Evolutionary conservation across 1,284 basidiomycete species (phyloP), one percentile per base, ranked within the genome.

Genomic region (Peniophora sp.): DNA sequence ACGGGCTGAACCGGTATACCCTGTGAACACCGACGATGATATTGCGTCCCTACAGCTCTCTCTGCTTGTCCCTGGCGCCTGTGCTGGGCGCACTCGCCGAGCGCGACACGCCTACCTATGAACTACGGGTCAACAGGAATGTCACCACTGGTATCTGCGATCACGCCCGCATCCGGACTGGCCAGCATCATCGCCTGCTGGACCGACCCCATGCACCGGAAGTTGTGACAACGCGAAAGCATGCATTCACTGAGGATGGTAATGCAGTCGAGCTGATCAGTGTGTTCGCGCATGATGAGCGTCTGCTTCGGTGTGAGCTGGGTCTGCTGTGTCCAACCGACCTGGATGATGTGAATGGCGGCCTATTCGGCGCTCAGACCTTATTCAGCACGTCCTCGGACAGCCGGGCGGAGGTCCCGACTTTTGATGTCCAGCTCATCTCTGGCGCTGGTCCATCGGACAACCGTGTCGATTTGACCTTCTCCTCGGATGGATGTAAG

Each of bases 401-500:
- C 44, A 23, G 44, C 16, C 5, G 23, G 24, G 44, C 20, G 9
- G 23, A 45, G 23, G 22, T 24, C 8, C 44, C 44, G 44, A 69
- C 71, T 2, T 65, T 90, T 55, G 72, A 81, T 52, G 62, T 90
- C 12, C 56, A 73, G 12, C 75, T 79, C 25, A 69, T 92, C 12
- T 69, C 82, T 20, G 66, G 78, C 3, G 84, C 84, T 25, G 89
- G 89, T 0, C 66, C 74, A 2, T 73, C 77, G 16, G 61, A 61
- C 35, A 89, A 91, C 57, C 75, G 87, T 12, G 77, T 91, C 14
- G 81, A 91, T 63, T 67, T 92, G 9, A 81, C 87, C 6, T 91
- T 92, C 69, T 91, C 92, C 64, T 74, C 81, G 0, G 90, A 93
- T 58, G 89, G 90, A 24, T 92, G 89, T 92, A 63, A 61, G 86